Conservation (phyloP, 2,329 filamentous ascomycete species). For the Beauveria sp. region DNA sequence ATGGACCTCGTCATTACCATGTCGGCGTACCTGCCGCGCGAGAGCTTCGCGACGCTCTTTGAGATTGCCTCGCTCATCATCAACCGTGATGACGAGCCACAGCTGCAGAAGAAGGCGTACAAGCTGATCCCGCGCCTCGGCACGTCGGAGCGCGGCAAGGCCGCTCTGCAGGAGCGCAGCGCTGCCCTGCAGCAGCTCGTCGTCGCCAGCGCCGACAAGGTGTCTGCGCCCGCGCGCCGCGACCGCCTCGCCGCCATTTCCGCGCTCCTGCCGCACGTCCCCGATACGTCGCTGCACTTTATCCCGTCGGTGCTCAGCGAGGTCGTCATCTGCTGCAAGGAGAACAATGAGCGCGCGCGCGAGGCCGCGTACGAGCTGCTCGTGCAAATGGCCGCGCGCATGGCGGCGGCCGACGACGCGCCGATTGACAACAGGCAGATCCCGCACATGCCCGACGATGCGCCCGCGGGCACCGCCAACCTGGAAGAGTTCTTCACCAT, state of each 20-base stretch:
- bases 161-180: slow-evolving; percentile 69
- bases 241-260: slow-evolving; percentile 80
- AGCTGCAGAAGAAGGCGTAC: slow-evolving; percentile 98
- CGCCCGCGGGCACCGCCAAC: slow-evolving; percentile 67
- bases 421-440: slow-evolving; percentile 81
- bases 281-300: slow-evolving; percentile 76
- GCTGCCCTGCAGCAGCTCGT: slow-evolving; percentile 76
- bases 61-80: slow-evolving; percentile 79
- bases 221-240: slow-evolving; percentile 74
- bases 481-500: slow-evolving; percentile 97
- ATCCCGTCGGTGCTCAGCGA: slow-evolving; percentile 87
- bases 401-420: slow-evolving; percentile 57
- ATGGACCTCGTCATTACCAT: slow-evolving; percentile 98
- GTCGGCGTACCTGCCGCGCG: slow-evolving; percentile 81
- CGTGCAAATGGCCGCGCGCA: slow-evolving; percentile 78
- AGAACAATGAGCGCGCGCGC: slow-evolving; percentile 91
- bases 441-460: slow-evolving; percentile 75
- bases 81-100: slow-evolving; percentile 73
- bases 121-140: slow-evolving; percentile 90
- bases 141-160: slow-evolving; percentile 67
- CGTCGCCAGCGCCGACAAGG: slow-evolving; percentile 71
- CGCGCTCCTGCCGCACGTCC: slow-evolving; percentile 72
- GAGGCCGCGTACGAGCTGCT: slow-evolving; percentile 85
- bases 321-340: slow-evolving; percentile 93
- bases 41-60: slow-evolving; percentile 80